Evolutionary conservation across 495 filamentous ascomycete genomes (phyloP), one percentile per base, ranked within the genome.

Genomic region (Penicillium manginii): DNA sequence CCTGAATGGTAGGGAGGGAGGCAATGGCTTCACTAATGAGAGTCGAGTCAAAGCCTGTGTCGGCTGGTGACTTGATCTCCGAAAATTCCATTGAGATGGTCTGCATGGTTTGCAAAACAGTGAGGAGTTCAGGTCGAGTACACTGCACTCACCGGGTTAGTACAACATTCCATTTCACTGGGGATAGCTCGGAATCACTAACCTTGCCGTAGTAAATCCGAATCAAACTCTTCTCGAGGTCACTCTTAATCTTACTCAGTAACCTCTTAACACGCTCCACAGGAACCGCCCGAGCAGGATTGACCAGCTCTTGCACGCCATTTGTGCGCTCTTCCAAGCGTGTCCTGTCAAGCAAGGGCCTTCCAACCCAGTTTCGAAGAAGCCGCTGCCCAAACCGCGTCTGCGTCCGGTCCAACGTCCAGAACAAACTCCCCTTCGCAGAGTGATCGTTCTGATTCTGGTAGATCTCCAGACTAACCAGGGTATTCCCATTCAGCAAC

Each of bases 401-500:
- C 47, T 86, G 82, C 1, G 94, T 99, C 54, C 94, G 91, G 71
- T 99, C 91, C 23, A 99, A 75, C 0, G 92, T 91, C 94, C 94
- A 99, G 70, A 98, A 90, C 15, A 99, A 80, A 70, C 92, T 97
- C 1, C 96, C 94, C 63, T 90, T 96, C 45, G 87, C 84, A 0
- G 84, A 83, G 54, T 93, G 82, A 66, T 99, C 93, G 0, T 94
- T 98, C 60, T 92, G 86, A 59, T 99, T 99, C 26, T 93, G 87
- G 70, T 97, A 99, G 2, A 99, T 90, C 70, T 99, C 94, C 14
- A 99, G 80, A 65, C 91, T 96, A 14, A 92, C 91, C 35, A 99
- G 68, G 0, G 92, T 99, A 55, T 97, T 99, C 17, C 93, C 94
- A 65, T 96, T 97, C 58, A 99, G 80, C 3, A 98, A 79, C 94